Base-by-base conservation (phyloP, 2,329 filamentous ascomycete species). In the Beauveria pseudobassiana region DNA sequence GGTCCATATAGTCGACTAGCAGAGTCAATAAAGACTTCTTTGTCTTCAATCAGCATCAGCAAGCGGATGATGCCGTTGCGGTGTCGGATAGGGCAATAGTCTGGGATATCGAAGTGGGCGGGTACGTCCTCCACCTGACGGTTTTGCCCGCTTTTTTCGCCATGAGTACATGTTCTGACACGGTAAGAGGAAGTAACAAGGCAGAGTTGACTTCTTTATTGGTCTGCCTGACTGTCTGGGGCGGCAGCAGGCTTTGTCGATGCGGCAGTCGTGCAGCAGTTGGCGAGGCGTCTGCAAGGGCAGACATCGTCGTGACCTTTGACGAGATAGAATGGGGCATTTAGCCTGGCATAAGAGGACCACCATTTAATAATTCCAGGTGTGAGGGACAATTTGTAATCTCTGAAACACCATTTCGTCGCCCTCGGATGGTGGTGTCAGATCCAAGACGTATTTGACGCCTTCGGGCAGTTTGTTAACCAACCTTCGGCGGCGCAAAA, bases 41-140 rank as follows among this genome's bases (percentile, higher is more conserved):
- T 75, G 2, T 81, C 81, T 64, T 84, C 77, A 46, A 90, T 79
- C 12, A 81, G 76, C 66, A 83, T 77, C 4, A 90, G 74, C 0
- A 90, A 74, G 1, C 86, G 79, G 51, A 89, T 78, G 40, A 95
- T 84, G 22, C 81, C 82, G 30, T 81, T 82, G 14, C 83, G 77
- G 68, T 90, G 87, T 3, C 87, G 82, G 8, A 84, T 73, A 1
- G 81, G 79, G 52, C 85, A 88, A 69, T 90, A 90, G 65, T 88
- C 86, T 1, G 74, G 72, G 16, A 83, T 76, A 0, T 68, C 63
- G 26, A 76, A 75, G 42, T 69, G 75, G 0, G 61, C 38, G 1
- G 76, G 72, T 3, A 68, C 26, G 5, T 45, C 12, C 9, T 30
- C 45, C 8, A 62, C n/a, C 16, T 56, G 46, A n/a, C 50, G 53